Conservation (phyloP, 352 stramenopile genomes). For the Achlya hypogyna region DNA sequence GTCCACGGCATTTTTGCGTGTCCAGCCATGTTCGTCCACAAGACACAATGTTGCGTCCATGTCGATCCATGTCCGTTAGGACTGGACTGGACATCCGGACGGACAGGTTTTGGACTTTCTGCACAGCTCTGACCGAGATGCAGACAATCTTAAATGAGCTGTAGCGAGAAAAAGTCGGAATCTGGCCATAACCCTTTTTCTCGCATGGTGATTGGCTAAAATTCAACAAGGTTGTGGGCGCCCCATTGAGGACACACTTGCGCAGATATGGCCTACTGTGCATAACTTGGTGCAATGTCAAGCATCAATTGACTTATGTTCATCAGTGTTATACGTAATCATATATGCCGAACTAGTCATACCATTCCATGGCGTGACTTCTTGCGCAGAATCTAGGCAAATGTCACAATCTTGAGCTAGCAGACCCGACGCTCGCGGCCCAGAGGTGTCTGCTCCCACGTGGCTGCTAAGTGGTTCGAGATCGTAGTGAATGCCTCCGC, state of each 20-base stretch:
- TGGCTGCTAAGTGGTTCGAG: not conserved
- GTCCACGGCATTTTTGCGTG: too few relatives aligned
- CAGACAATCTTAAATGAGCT: too few relatives aligned
- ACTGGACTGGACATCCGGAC: too few relatives aligned
- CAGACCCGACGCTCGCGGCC: not conserved
- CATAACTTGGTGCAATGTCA: not conserved
- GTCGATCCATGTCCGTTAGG: too few relatives aligned
- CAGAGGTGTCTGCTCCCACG: not conserved
- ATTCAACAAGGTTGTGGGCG: not conserved
- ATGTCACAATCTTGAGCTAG: not conserved
- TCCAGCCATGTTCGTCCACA: too few relatives aligned
- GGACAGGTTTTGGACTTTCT: too few relatives aligned
- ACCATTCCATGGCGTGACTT: too few relatives aligned
- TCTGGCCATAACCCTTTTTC: not conserved
- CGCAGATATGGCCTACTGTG: not conserved
- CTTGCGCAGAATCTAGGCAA: not conserved
- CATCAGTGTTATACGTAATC: not conserved
- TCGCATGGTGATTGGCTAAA: not conserved
- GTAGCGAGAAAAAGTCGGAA: not conserved
- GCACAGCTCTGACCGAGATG: too few relatives aligned
- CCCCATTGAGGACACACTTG: not conserved
- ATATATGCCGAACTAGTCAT: not conserved
- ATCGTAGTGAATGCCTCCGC: not conserved
- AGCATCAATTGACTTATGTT: not conserved
- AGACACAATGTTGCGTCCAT: too few relatives aligned